These are phyloP conservation scores for Lepidium africanum DNA, from an alignment of 345 rosid species.

Conservation along the genomic window DNA sequence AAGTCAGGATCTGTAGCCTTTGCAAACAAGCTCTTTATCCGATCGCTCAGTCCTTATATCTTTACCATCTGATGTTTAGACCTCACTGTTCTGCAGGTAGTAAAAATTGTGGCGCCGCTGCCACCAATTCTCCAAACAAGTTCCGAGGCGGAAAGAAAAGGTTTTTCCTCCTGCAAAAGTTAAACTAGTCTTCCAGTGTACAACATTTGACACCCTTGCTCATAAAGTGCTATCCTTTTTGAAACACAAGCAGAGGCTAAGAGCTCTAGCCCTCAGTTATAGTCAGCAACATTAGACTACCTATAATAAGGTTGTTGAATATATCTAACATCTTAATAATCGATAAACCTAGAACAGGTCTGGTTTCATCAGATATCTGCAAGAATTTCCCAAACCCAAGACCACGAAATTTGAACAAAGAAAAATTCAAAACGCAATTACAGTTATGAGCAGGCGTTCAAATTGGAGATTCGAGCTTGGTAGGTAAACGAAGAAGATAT, in stretches of 20 bases:
- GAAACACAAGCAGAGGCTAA: constrained; percentile 10
- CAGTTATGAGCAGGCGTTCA: no score
- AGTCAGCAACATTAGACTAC: constrained; percentile 6
- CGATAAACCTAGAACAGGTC: no score
- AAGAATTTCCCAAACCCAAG: no score
- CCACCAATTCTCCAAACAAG: constrained; percentile 44
- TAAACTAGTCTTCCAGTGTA: not conserved
- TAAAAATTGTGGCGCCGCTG: constrained; percentile 49
- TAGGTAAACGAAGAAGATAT: no score
- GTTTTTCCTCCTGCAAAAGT: constrained; percentile 8
- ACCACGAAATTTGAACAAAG: no score
- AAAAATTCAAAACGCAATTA: no score
- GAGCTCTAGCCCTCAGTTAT: constrained; percentile 21
- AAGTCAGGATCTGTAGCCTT: not conserved
- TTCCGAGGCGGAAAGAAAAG: constrained; percentile 23
- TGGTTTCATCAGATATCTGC: no score
- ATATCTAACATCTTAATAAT: no score
- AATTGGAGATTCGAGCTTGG: no score
- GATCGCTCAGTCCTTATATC: not conserved
- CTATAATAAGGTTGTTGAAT: no score
- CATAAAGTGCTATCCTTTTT: constrained; percentile 1
- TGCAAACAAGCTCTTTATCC: not conserved
- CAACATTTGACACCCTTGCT: not conserved
- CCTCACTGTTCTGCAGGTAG: constrained; percentile 30
- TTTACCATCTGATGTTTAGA: not conserved